Evolutionary conservation across 768 basidiomycete species (phyloP).

Genomic region (Tricholoma bakamatsutake): DNA sequence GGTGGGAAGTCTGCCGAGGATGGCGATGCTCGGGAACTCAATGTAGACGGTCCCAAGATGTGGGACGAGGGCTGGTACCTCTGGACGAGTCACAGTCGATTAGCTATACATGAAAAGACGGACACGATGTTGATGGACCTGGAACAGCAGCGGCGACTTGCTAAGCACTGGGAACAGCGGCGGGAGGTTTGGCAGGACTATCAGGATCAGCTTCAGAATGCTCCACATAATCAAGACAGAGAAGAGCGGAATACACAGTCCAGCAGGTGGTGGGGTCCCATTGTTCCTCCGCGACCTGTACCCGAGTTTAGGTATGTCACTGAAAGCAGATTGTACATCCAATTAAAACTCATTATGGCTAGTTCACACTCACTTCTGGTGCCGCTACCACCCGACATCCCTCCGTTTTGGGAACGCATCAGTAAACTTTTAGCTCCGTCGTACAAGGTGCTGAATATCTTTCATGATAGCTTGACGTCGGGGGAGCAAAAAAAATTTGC

Average conservation of each 20-base stretch:
- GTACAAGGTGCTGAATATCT: slow-evolving; percentile 40
- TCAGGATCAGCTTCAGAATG: slow-evolving; percentile 37
- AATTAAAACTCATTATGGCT: slow-evolving; percentile 1
- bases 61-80: slow-evolving; percentile 79
- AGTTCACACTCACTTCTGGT: slow-evolving; percentile 51
- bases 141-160: slow-evolving; percentile 40
- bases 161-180: slow-evolving; percentile 32
- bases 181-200: slow-evolving; percentile 46
- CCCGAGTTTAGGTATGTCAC: slow-evolving; percentile 35
- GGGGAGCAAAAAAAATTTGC: slow-evolving; percentile 59
- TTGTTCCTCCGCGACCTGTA: slow-evolving; percentile 33
- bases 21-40: slow-evolving; percentile 17
- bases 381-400: slow-evolving; percentile 51
- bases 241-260: slow-evolving; percentile 16
- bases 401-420: slow-evolving; percentile 48
- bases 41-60: slow-evolving; percentile 36
- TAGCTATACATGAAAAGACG: slow-evolving; percentile 49
- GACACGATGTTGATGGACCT: slow-evolving; percentile 56
- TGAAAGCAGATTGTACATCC: background rate
- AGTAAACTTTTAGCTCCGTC: slow-evolving; percentile 54
- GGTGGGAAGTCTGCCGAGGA: slow-evolving; percentile 35
- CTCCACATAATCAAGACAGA: slow-evolving; percentile 9
- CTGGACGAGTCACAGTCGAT: slow-evolving; percentile 54
- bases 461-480: slow-evolving; percentile 46
- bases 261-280: slow-evolving; percentile 33